Evolutionary conservation across 2,329 filamentous ascomycete species (phyloP), one percentile per base, ranked within the genome.

Genomic region (Diplodia corticola): DNA sequence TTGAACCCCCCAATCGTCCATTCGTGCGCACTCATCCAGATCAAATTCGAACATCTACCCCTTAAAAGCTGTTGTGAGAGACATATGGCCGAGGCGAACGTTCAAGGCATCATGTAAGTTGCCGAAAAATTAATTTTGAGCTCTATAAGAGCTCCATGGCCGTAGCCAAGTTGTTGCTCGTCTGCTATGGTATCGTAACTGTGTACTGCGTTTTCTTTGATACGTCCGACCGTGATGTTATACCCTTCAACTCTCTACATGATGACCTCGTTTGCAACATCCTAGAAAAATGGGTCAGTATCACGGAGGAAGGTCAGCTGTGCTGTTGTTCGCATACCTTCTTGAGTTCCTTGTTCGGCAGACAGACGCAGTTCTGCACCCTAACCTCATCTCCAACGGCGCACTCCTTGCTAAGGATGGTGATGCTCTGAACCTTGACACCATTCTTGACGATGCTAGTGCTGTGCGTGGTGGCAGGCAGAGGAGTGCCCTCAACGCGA

Each of bases 331-430:
- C 59, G 86, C 91, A 79, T 82, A 94, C 92, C 82, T 93, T 88
- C 88, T 97, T 98, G 78, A 99, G 81, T 82, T 98, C 95, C 86
- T 99, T 99, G 81, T 93, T 97, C 10, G 95, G 95, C 82, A 99
- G 81, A 82, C 95, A 98, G 68, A 99, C 89, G 78, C 95, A 99
- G 82, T 99, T 98, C 83, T 98, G 94, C 72, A 99, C 93, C 69
- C 93, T 88, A 12, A 98, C 89, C 80, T 98, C 95, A 73, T 99
- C 95, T 4, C 90, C 93, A 33, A 98, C 95, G 65, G 84, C 88
- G 75, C 94, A 98, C 80, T 99, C 95, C 84, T 98, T 97, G 76
- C 94, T 94, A 69, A 99, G 80, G 71, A 98, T 99, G 54, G 94
- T 98, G 76, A 98, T 95, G 79, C 92, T 96, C 84, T 98, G 95